Evolutionary conservation across 345 rosid genomes (phyloP), one percentile per base, ranked within the genome.

Genomic region (Eucalyptus sp.): DNA sequence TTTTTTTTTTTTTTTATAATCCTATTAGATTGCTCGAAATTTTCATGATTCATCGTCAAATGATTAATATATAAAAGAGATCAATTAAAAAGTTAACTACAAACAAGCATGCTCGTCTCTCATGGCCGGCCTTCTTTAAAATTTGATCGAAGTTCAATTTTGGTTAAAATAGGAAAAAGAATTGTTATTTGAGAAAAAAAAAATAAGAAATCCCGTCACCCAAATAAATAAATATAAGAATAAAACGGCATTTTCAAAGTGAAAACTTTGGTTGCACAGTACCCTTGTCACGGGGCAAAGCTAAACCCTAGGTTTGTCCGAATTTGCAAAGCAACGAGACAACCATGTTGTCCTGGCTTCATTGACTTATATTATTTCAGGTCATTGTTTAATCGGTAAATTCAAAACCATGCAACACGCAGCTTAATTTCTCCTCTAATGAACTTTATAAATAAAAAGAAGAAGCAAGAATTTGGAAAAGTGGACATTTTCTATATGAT

Each of bases 11-110:
- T 17, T 52, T 71, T 52, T 52, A 18, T 52, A 52, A 7, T 56
- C 1, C 13, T 24, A 49, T 8, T 0, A 49, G 22, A 44, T 50
- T 64, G 0, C 44, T 85, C 7, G 56, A 51, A 49, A 29, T 10
- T 16, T 49, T n/a, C 18, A 64, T 0, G 0, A 56, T 64, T 15
- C 76, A 27, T 4, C 3, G 5, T 64, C 16, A 33, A n/a, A 64
- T n/a, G 37, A 11, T 64, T n/a, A 33, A 64, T 64, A 64, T 64
- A 14, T n/a, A 13, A 15, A 7, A n/a, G 41, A 14, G 17, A 13
- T 64, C 20, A 1, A 64, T 64, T n/a, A n/a, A 64, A 15, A 7
- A n/a, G 33, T 14, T 64, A 15, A n/a, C 3, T n/a, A n/a, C 16
- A 2, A 64, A n/a, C 2, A 0, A 7, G 37, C 76, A 64, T 4